phyloP scores from a whole-genome alignment of 2,329 filamentous ascomycete species.

The Zopfia rhizophila region DNA sequence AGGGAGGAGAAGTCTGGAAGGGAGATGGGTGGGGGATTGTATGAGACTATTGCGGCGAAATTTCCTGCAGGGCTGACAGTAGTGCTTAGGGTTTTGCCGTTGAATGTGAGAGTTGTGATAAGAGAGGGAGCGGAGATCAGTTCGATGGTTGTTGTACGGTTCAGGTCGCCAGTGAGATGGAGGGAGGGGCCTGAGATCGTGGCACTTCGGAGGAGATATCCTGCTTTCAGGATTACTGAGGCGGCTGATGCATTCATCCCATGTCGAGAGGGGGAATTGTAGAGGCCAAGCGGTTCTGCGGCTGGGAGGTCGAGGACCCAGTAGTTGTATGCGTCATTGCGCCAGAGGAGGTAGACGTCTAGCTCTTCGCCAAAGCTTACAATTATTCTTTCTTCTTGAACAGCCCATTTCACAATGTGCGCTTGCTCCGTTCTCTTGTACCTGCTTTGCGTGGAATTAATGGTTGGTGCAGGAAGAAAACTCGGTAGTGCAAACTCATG shows the following conservation, averaged over 20 bases:
- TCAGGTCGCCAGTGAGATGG: slow-evolving; percentile 74
- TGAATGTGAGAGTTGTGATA: slow-evolving; percentile 67
- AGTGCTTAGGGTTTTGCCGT: slow-evolving; percentile 57
- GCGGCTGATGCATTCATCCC: too few species aligned
- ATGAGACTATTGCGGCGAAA: slow-evolving; percentile 62
- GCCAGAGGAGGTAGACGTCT: slow-evolving; percentile 66
- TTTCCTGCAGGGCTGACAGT: slow-evolving; percentile 51
- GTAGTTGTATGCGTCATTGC: slow-evolving; percentile 71
- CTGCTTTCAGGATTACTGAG: slow-evolving; percentile 67
- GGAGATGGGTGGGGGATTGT: slow-evolving; percentile 58
- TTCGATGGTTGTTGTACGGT: slow-evolving; percentile 71
- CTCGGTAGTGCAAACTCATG: slow-evolving; percentile 66
- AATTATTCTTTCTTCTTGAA: slow-evolving; percentile 41
- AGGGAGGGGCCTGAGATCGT: slow-evolving; percentile 63
- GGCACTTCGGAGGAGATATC: slow-evolving; percentile 69
- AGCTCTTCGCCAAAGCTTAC: slow-evolving; percentile 59
- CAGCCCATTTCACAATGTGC: not conserved
- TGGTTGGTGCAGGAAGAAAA: too few species aligned
- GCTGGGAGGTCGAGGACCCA: slow-evolving; percentile 61
- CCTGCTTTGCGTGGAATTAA: too few species aligned
- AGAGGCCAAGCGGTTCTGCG: not conserved
- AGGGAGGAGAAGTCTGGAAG: slow-evolving; percentile 67
- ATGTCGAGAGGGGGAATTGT: not conserved
- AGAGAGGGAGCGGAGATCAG: slow-evolving; percentile 67
- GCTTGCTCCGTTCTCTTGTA: too few species aligned